phyloP scores from a whole-genome alignment of 495 filamentous ascomycete species.

The Penicillium atrosanguineum region DNA sequence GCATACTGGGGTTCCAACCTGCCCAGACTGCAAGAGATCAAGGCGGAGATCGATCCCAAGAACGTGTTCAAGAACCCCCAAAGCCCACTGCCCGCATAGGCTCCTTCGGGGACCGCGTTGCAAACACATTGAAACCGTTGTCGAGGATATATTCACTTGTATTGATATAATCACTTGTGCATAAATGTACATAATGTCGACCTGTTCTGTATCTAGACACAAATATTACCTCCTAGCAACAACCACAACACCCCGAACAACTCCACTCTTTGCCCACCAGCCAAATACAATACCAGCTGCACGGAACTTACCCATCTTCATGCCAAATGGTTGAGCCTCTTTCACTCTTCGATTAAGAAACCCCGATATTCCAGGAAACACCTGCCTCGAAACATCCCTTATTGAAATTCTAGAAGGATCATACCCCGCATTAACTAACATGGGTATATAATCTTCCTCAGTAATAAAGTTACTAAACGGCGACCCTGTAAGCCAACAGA shows the following conservation, averaged over 20 bases:
- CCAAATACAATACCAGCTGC: conserved; percentile 36
- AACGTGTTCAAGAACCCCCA: too few species aligned
- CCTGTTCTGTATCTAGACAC: conserved; percentile 15
- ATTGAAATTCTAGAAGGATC: conserved; percentile 33
- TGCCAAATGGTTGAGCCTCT: conserved; percentile 31
- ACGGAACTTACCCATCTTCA: conserved; percentile 37
- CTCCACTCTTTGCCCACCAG: conserved; percentile 44
- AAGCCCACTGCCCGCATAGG: too few species aligned
- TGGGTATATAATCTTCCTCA: conserved; percentile 53
- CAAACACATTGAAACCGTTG: too few species aligned
- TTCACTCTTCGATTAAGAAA: conserved; percentile 33
- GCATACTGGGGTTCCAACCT: too few species aligned
- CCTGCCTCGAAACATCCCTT: conserved; percentile 43
- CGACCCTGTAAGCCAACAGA: conserved; percentile 31
- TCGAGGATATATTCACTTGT: too few species aligned
- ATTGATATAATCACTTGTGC: too few species aligned
- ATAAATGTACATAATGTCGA: too few species aligned
- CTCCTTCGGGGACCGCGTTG: too few species aligned
- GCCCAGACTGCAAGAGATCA: too few species aligned
- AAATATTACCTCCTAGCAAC: conserved; percentile 31
- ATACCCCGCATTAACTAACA: conserved; percentile 46
- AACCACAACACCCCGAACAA: conserved; percentile 44
- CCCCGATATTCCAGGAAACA: conserved; percentile 37
- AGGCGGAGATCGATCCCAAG: too few species aligned
- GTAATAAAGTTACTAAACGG: conserved; percentile 48